Conservation (phyloP, 257 asterid species). For the Solanum acaule region DNA sequence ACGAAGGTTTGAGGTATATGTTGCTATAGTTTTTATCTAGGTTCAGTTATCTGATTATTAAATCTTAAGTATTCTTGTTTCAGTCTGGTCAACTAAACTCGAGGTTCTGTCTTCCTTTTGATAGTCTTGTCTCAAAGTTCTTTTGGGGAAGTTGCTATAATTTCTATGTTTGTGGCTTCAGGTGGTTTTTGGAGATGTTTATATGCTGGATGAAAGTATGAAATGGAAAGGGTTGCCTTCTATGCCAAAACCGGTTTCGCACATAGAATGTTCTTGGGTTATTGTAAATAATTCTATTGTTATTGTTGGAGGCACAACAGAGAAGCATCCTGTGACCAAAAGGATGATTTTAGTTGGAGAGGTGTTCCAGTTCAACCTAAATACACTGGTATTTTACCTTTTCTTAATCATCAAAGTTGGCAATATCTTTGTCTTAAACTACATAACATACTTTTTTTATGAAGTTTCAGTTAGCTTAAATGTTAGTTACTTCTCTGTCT, state of each 20-base stretch:
- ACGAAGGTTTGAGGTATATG: constrained; percentile 55
- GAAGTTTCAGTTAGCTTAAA: not conserved
- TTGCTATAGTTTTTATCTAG: not conserved
- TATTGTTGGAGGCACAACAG: constrained; percentile 66
- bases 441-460: not conserved
- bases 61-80: not conserved
- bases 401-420: not conserved
- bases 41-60: not conserved
- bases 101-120: not conserved
- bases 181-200: constrained; percentile 75
- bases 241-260: constrained; percentile 71
- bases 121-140: not conserved
- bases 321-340: constrained; percentile 59
- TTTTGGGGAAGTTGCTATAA: not conserved
- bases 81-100: not conserved
- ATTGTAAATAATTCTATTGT: constrained; percentile 44
- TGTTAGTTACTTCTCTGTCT: not conserved
- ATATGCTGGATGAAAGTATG: constrained; percentile 50
- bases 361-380: constrained; percentile 44
- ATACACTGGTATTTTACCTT: constrained; percentile 32
- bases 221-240: constrained; percentile 48
- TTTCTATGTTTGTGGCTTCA: not conserved
- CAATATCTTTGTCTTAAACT: not conserved
- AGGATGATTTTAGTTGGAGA: constrained; percentile 79
- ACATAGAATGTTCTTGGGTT: constrained; percentile 62